Base-by-base conservation (phyloP, 345 rosid species). In the Hibiscus trionum region DNA sequence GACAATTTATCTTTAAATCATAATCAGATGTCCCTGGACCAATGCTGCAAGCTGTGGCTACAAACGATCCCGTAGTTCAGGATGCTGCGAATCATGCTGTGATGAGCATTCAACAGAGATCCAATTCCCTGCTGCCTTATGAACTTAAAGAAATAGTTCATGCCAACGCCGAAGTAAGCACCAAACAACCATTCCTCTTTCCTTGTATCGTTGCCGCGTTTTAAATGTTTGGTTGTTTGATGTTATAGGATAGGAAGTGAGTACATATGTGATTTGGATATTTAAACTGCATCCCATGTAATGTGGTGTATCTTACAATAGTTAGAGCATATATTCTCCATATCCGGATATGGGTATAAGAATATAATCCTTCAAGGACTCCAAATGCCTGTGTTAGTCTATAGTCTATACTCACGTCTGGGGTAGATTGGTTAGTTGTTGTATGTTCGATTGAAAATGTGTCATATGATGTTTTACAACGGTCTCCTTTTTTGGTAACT, bases 1-100 rank as follows among this genome's bases (percentile, higher is more conserved):
- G 17, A 65, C 2, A 2, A 0, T 42, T 44, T 21, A 1, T 12
- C 7, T 11, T 1, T 11, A 21, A 42, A 21, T 65, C 12, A 21
- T 65, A 9, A 19, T 11, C 8, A 64, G 27, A 2, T 64, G 27
- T 24, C 0, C 33, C 24, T 42, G 53, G 29, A 7, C 7, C 88
- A 56, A 97, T 94, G 35, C 85, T 91, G 95, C 77, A 81, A 72
- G 85, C 73, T 56, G 94, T 92, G 72, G 88, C 94, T 6, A 86
- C 76, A 31, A 88, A 91, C 75, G 99, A 93, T 79, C 94, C 96
- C 16, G 85, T 82, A 55, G 88, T 96, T 47, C 90, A 85, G 80
- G 93, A 88, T 77, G 99, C 94, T 4, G 99, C 99, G 7, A 73
- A 83, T 72, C 97, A 95, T 79, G 99, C 98, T 57, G 65, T 96